These are phyloP conservation scores for Laetiporus sulphureus DNA, from an alignment of 1,284 basidiomycete species.

Conservation along the genomic window DNA sequence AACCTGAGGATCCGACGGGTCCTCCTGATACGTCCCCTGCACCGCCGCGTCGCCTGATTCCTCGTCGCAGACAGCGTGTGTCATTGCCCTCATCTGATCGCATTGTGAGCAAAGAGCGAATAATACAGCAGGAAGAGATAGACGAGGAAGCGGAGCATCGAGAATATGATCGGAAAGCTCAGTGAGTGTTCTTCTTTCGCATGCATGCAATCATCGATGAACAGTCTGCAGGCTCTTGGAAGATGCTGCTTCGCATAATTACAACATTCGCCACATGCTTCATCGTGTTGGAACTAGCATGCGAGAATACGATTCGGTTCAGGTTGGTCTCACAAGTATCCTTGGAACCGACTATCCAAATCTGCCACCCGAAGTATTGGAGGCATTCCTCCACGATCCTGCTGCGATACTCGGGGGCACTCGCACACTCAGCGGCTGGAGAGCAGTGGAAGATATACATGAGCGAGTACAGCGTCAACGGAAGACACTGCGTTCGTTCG, in stretches of 20 bases:
- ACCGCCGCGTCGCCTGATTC: constrained; percentile 9
- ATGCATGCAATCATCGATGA: constrained; percentile 3
- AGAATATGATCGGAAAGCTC: constrained; percentile 55
- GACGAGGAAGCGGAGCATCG: constrained; percentile 42
- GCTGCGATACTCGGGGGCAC: constrained; percentile 60
- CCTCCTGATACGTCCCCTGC: constrained; percentile 2
- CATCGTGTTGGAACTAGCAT: constrained; percentile 55
- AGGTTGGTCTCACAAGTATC: constrained; percentile 39
- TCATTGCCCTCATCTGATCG: constrained; percentile 22
- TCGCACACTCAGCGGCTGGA: constrained; percentile 50
- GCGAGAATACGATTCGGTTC: constrained; percentile 57
- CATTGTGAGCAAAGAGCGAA: constrained; percentile 19
- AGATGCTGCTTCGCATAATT: constrained; percentile 51
- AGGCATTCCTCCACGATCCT: constrained; percentile 69
- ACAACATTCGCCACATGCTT: constrained; percentile 55
- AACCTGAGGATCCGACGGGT: not conserved
- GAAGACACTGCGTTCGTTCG: constrained; percentile 44
- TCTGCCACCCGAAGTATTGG: constrained; percentile 58
- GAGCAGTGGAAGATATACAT: constrained; percentile 68
- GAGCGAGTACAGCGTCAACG: constrained; percentile 52
- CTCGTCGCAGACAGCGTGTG: constrained; percentile 18
- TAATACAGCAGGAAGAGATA: constrained; percentile 32
- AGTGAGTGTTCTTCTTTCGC: constrained; percentile 34
- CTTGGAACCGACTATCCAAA: constrained; percentile 40
- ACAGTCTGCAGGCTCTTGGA: constrained; percentile 44